Evolutionary conservation across 2,329 filamentous ascomycete species (phyloP), one percentile per base, ranked within the genome.

Genomic region (Drechslerella dactyloides): DNA sequence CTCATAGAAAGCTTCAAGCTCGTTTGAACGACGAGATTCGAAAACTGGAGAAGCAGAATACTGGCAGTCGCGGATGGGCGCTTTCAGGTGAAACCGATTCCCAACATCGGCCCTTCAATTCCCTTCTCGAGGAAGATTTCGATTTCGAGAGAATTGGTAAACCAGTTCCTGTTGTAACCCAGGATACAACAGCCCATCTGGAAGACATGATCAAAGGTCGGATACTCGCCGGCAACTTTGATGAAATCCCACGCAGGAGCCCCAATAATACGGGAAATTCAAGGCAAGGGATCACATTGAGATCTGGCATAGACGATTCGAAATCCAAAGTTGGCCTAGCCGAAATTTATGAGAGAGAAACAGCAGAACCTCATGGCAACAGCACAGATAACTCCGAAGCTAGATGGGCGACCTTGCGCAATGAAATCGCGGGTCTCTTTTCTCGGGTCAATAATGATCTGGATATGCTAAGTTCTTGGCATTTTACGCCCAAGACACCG

Each of bases 131-230:
- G 78, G 87, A 97, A 81, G 92, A 97, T 77, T 85, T 99, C 24
- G 93, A 97, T 75, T 99, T 97, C 78, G 94, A 99, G 81, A 88
- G 96, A 76, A 87, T 91, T 21, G 94, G 94, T 77, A 99, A 97
- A 79, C 93, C 94, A 0, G 89, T 97, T 0, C 91, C 93, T 1
- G 90, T 97, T 72, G 92, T 97, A 78, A 97, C 94, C 0, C 89
- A 90, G 46, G 93, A 97, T 79, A 84, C 96, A 44, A 96, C 88
- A 60, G 93, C 97, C 79, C 88, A 88, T 76, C 96, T 99, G 65
- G 94, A 99, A 80, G 89, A 90, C 35, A 85, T 99, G 69, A 93
- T 99, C 82, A 97, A 97, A 81, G 87, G 91, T 42, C 89, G 94
- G 55, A 97, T 99, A 75, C 82, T 97, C 13, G 88, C 90, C 0